Evolutionary conservation across 331 rosid species (phyloP), one percentile per base, ranked within the genome.

Genomic region (Quercus tomentella): DNA sequence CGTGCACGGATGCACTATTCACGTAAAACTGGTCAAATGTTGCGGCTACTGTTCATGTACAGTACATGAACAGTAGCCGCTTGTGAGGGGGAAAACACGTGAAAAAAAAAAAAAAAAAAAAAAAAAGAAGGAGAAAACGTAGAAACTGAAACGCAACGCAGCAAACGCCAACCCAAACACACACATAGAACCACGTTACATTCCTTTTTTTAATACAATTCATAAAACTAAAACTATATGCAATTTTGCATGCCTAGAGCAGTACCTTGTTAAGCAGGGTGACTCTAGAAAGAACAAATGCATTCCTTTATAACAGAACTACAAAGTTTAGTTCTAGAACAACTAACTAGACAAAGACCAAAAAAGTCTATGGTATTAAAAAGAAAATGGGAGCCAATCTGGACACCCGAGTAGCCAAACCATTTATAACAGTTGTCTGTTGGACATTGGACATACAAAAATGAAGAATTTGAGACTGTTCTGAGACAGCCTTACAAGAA

Each of bases 191-290:
- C 2, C 9, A 6, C 41, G 9, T 35, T 35, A 6, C 41, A 35
- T 35, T 2, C 6, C 28, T 6, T 15, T 4, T 65, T 65, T 14
- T 9, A 30, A 17, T 28, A 65, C 20, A 65, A 65, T 31, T 30
- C 20, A 65, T 17, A 11, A 5, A 15, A 62, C 69, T 15, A 14
- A 62, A 8, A 30, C 33, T 4, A 23, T 35, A 35, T 35, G 41
- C 41, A 5, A 20, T 14, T 23, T 22, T 41, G 54, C 33, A 70
- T 18, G 25, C 73, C 72, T 31, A 4, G 12, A 56, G 7, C 2
- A 72, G 22, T 88, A 92, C 92, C 93, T 88, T 87, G 86, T 11
- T 70, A 81, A 84, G 82, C 63, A 76, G 81, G 58, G 75, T 77
- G 83, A 12, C 89, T 90, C 3, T 79, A 28, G 70, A 90, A 89